Evolutionary conservation across 2,329 filamentous ascomycete species (phyloP).

Genomic region (Curvularia sp.): DNA sequence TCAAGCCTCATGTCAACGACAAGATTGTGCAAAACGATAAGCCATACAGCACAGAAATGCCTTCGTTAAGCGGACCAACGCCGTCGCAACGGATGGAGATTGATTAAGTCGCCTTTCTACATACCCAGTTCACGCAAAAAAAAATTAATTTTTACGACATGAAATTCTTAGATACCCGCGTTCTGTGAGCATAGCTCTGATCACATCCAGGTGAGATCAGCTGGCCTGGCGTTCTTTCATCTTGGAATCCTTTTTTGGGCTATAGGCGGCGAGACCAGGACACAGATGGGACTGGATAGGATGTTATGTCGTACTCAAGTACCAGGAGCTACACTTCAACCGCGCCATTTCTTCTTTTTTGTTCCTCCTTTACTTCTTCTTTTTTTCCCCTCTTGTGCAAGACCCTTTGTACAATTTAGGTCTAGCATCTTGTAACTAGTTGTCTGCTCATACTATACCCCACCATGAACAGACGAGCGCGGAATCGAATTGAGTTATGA

Average conservation of each 20-base stretch:
- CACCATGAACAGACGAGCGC: conserved; percentile 28
- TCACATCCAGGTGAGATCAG: conserved; percentile 31
- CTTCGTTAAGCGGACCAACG: conserved; percentile 55
- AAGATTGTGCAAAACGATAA: conserved; percentile 61
- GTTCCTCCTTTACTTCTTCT: conserved; percentile 7
- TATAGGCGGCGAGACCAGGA: conserved; percentile 14
- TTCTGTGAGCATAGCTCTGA: conserved; percentile 40
- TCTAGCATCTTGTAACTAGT: conserved; percentile 22
- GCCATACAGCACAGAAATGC: conserved; percentile 59
- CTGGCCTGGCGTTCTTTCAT: conserved; percentile 36
- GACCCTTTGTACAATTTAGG: conserved; percentile 26
- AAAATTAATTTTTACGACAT: conserved; percentile 30
- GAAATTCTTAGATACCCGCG: conserved; percentile 34
- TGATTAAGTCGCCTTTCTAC: conserved; percentile 39
- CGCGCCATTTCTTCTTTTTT: conserved; percentile 12
- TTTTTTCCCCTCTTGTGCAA: conserved; percentile 14
- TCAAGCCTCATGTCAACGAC: conserved; percentile 83
- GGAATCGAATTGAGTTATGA: conserved; percentile 23
- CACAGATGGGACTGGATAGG: conserved; percentile 9
- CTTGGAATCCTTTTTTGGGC: conserved; percentile 20
- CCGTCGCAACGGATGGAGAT: conserved; percentile 55
- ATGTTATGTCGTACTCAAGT: conserved; percentile 12
- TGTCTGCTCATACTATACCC: conserved; percentile 32
- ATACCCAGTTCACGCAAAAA: conserved; percentile 23
- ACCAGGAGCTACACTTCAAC: conserved; percentile 15